These are phyloP conservation scores for Ulota crispa DNA, from an alignment of 225 moss, liverwort and hornwort species.

Conservation along the genomic window DNA sequence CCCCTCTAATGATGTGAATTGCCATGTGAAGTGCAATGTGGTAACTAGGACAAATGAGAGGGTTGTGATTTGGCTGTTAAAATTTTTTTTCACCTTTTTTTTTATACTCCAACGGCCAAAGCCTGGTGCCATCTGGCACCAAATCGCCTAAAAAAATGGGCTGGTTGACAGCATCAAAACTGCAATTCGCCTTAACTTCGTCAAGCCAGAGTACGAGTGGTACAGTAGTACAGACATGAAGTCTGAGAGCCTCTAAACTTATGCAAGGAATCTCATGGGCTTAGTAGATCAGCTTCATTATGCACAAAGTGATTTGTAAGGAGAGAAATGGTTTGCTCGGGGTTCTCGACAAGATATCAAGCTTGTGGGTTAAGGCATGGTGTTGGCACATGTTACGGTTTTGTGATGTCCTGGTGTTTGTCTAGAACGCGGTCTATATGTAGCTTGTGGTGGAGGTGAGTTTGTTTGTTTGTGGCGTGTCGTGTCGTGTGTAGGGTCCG, in stretches of 20 bases:
- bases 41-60: too few relatives aligned
- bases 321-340: background rate
- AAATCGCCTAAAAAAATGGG: too few relatives aligned
- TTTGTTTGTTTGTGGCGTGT: background rate
- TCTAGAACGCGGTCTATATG: background rate
- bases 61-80: too few relatives aligned
- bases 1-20: too few relatives aligned
- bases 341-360: background rate
- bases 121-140: too few relatives aligned
- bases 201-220: background rate
- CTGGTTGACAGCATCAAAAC: background rate
- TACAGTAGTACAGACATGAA: background rate
- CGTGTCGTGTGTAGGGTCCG: background rate
- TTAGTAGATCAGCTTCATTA: background rate
- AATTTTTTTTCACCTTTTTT: too few relatives aligned
- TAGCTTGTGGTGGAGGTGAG: background rate
- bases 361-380: background rate
- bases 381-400: background rate
- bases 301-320: background rate
- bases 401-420: background rate
- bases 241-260: background rate
- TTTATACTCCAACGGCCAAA: too few relatives aligned
- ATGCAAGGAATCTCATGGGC: background rate
- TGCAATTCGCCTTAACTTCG: background rate
- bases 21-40: too few relatives aligned